Percentiles rank a stretch among this genome's conserved stretches.
phyloP scores from a whole-genome alignment of 2,329 filamentous ascomycete species.

The Aspergillus udagawae region DNA sequence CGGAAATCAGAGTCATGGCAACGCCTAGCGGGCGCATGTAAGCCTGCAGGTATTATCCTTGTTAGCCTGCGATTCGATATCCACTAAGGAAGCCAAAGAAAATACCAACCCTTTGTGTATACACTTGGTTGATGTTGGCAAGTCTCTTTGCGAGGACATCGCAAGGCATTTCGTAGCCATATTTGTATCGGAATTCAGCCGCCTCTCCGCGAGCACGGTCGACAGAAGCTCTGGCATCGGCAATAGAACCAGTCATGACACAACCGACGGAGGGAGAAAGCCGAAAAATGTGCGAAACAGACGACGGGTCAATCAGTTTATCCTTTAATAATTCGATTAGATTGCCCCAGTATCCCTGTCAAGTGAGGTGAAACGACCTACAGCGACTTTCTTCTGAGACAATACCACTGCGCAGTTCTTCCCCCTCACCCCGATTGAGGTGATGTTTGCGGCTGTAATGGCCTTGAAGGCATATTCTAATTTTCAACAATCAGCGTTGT shows the following conservation, averaged over 20 bases:
- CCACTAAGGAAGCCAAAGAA: background rate
- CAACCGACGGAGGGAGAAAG: conserved; percentile 94
- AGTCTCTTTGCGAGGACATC: conserved; percentile 94
- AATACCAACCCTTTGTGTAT: conserved; percentile 80
- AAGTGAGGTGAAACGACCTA: conserved; percentile 49
- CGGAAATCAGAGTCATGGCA: conserved; percentile 87
- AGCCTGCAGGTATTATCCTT: conserved; percentile 51
- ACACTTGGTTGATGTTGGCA: conserved; percentile 99
- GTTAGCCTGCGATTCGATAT: background rate
- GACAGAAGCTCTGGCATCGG: conserved; percentile 89
- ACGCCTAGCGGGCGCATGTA: conserved; percentile 98
- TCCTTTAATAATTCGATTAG: conserved; percentile 57
- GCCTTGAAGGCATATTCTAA: conserved; percentile 99
- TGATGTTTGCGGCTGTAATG: conserved; percentile 98
- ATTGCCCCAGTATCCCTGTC: background rate
- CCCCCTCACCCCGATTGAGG: conserved; percentile 89
- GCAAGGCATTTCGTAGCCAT: conserved; percentile 98
- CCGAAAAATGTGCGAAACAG: conserved; percentile 96
- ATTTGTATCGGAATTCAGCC: conserved; percentile 97
- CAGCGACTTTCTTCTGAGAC: conserved; percentile 99
- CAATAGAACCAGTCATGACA: conserved; percentile 98
- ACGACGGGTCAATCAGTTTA: conserved; percentile 96
- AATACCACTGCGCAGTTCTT: conserved; percentile 96
- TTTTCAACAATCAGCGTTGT: conserved; percentile 18
- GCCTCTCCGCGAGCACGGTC: conserved; percentile 92